Percentiles rank a stretch among this genome's conserved stretches.
Evolutionary conservation across 495 filamentous ascomycete species (phyloP).

Genomic region (Aspergillus leporis): DNA sequence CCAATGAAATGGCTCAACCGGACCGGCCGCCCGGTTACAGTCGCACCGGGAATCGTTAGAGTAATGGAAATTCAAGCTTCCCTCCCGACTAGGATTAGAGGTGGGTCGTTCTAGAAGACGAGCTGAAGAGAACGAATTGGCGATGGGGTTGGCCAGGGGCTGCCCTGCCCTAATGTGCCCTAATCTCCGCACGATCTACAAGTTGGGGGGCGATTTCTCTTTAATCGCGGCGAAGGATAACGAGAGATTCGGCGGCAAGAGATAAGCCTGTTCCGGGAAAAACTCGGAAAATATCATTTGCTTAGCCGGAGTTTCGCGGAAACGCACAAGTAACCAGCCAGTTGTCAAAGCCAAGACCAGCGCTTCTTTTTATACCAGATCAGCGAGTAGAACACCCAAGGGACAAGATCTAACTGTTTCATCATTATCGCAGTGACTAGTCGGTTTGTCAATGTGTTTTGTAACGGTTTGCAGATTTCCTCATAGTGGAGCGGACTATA

Average conservation of each 20-base stretch:
- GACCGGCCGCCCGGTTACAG: constrained; percentile 18
- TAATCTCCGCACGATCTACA: constrained; percentile 10
- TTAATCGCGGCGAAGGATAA: not conserved
- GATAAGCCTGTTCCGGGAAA: not conserved
- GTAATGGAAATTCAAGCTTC: constrained; percentile 16
- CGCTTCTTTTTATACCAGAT: not conserved
- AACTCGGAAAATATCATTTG: not conserved
- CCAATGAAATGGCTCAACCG: constrained; percentile 19
- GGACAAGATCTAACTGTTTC: not conserved
- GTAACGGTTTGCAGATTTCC: not conserved
- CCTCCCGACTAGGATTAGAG: not conserved
- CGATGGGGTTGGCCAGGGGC: constrained; percentile 11
- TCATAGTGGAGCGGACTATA: not conserved
- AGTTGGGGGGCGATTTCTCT: not conserved
- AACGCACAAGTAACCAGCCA: not conserved
- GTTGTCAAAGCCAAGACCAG: not conserved
- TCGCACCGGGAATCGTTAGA: constrained; percentile 11
- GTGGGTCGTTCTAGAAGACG: constrained; percentile 18
- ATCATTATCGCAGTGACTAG: not conserved
- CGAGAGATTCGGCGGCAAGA: not conserved
- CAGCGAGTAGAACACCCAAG: not conserved
- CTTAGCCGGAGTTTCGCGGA: not conserved
- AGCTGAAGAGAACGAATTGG: not conserved
- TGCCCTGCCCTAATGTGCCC: constrained; percentile 10
- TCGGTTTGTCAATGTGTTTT: not conserved